These are phyloP conservation scores for Ilyonectria sp. DNA, from an alignment of 2,329 filamentous ascomycete species.

Conservation along the genomic window DNA sequence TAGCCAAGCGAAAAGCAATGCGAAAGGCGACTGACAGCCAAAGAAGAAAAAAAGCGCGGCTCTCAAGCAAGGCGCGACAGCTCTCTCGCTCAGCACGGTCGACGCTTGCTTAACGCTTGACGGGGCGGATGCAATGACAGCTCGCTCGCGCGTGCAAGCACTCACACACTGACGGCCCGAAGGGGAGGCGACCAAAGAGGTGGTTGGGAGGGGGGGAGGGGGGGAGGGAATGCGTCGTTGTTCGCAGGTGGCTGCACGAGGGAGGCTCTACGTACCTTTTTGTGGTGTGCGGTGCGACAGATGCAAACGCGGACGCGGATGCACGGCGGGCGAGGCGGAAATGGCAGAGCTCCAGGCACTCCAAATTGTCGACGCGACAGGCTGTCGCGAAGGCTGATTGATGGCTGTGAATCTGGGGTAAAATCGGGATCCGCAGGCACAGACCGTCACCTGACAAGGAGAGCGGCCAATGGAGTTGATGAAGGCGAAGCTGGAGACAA, in stretches of 20 bases:
- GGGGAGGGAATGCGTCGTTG: conserved; percentile 13
- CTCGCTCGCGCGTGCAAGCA: conserved; percentile 18
- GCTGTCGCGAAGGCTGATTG: conserved; percentile 40
- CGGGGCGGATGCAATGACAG: conserved; percentile 21
- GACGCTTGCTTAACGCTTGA: conserved; percentile 25
- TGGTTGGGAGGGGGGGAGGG: conserved; percentile 25
- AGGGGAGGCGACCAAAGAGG: conserved; percentile 19
- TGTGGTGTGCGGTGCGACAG: conserved; percentile 38
- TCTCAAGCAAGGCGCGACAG: conserved; percentile 21
- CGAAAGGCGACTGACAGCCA: conserved; percentile 8
- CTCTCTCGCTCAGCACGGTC: conserved; percentile 13
- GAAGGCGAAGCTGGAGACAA: conserved; percentile 59
- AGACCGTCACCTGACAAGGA: conserved; percentile 67
- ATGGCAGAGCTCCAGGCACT: conserved; percentile 34
- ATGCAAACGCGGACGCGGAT: conserved; percentile 39
- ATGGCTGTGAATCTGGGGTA: conserved; percentile 45
- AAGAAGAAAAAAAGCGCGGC: conserved; percentile 6
- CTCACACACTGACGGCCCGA: conserved; percentile 17
- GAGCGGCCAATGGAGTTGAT: conserved; percentile 63
- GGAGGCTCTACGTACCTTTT: conserved; percentile 46
- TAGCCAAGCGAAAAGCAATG: conserved; percentile 25
- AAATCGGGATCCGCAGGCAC: conserved; percentile 53
- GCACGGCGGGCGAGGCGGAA: conserved; percentile 33
- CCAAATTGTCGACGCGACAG: conserved; percentile 41
- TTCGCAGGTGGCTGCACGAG: conserved; percentile 23